phyloP scores from a whole-genome alignment of 495 filamentous ascomycete species.

The Podospora anserina region DNA sequence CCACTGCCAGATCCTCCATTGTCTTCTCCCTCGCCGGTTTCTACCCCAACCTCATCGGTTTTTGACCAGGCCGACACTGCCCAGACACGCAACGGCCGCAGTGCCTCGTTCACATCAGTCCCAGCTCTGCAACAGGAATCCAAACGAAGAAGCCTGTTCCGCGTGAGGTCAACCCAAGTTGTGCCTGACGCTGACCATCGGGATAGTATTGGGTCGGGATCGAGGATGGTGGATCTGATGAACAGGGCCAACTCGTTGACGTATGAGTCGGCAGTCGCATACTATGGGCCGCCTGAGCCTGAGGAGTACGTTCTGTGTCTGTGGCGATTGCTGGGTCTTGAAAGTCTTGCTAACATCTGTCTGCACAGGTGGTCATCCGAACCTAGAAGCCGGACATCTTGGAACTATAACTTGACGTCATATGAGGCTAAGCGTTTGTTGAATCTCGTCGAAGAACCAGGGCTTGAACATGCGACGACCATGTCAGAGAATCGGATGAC shows the following conservation, averaged over 20 bases:
- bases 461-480: conserved; percentile 30
- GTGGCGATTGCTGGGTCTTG: neutral
- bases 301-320: conserved; percentile 24
- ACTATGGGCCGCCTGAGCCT: conserved; percentile 26
- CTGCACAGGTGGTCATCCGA: conserved; percentile 24
- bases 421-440: conserved; percentile 44
- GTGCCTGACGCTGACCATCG: conserved; percentile 15
- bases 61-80: conserved; percentile 10
- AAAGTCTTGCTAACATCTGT: neutral
- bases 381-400: conserved; percentile 35
- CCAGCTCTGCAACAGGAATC: conserved; percentile 21
- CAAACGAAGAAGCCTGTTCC: conserved; percentile 34
- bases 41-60: conserved; percentile 22
- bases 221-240: conserved; percentile 21
- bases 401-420: conserved; percentile 41
- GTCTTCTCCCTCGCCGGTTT: conserved; percentile 20
- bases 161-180: conserved; percentile 31
- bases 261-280: conserved; percentile 32
- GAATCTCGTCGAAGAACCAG: conserved; percentile 38
- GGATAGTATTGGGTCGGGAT: conserved; percentile 20
- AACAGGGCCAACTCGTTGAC: conserved; percentile 34
- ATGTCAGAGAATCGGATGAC: conserved; percentile 38
- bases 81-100: conserved; percentile 17
- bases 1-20: conserved; percentile 22
- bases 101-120: conserved; percentile 21